A percentile compares a stretch with the other conserved stretches of the same genome.
Conservation (phyloP, 2,329 filamentous ascomycete species). For the Colletotrichum sp. region DNA sequence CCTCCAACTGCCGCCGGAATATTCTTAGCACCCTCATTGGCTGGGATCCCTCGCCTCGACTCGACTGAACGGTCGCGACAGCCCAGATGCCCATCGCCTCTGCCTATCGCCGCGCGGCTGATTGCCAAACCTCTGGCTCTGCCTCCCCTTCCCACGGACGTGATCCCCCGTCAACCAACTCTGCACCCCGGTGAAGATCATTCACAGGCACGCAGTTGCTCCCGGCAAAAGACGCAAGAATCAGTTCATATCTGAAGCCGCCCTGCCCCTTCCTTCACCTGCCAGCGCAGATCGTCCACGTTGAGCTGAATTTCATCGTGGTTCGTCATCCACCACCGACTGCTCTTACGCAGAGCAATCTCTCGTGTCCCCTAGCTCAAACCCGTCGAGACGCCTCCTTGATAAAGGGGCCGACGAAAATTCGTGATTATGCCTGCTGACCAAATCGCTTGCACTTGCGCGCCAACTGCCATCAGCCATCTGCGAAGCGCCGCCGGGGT, state of each 20-base stretch:
- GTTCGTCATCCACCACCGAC: not conserved
- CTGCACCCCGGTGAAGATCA: constrained; percentile 12
- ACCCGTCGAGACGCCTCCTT: not conserved
- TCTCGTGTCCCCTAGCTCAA: not conserved
- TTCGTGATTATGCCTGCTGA: not conserved
- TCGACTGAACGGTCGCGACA: not conserved
- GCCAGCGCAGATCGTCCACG: not conserved
- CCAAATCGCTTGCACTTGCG: not conserved
- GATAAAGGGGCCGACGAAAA: not conserved
- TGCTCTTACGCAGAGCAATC: not conserved
- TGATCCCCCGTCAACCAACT: not conserved
- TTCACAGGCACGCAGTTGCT: not conserved
- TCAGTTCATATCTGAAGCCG: constrained; percentile 21
- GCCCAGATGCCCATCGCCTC: not conserved
- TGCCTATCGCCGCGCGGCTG: not conserved
- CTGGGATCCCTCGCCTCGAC: not conserved
- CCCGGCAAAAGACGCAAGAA: constrained; percentile 7
- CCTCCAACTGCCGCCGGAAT: not conserved
- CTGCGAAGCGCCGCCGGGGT: not conserved
- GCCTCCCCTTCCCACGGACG: not conserved
- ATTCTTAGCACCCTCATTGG: constrained; percentile 9
- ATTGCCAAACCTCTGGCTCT: constrained; percentile 15
- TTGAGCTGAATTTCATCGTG: not conserved
- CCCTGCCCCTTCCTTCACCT: not conserved
- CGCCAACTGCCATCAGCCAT: not conserved